Conservation (phyloP, 169 alveolate genomes). For the Plasmodium vinckei region DNA sequence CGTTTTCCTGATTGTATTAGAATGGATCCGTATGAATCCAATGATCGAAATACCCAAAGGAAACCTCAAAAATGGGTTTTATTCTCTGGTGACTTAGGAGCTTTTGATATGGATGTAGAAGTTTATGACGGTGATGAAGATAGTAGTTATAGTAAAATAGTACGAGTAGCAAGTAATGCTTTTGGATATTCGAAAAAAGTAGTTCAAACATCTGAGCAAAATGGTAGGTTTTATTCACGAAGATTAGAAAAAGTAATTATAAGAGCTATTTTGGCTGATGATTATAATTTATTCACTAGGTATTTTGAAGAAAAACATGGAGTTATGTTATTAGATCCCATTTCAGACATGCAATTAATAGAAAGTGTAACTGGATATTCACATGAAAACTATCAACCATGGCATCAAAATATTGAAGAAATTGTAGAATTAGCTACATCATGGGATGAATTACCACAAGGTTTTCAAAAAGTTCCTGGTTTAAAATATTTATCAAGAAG, state of each 20-base stretch:
- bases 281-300: constrained; percentile 49
- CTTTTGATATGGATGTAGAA: constrained; percentile 63
- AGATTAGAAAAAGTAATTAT: constrained; percentile 83
- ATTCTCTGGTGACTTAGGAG: constrained; percentile 79
- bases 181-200: constrained; percentile 79
- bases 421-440: constrained; percentile 85
- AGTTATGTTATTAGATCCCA: constrained; percentile 81
- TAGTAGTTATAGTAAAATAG: constrained; percentile 76
- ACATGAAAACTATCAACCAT: constrained; percentile 80
- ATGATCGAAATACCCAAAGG: constrained; percentile 76
- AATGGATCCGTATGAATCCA: constrained; percentile 14
- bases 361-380: constrained; percentile 77
- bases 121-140: constrained; percentile 28
- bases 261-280: constrained; percentile 79
- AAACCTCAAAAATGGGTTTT: constrained; percentile 79
- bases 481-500: constrained; percentile 81
- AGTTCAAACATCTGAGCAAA: constrained; percentile 74
- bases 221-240: constrained; percentile 84
- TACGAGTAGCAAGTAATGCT: constrained; percentile 81
- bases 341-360: constrained; percentile 3
- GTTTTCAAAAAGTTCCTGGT: constrained; percentile 85
- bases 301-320: constrained; percentile 81
- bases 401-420: constrained; percentile 86
- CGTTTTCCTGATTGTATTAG: constrained; percentile 76
- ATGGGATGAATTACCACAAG: constrained; percentile 86